phyloP scores from a whole-genome alignment of 257 asterid species.

The Voacanga thouarsii region DNA sequence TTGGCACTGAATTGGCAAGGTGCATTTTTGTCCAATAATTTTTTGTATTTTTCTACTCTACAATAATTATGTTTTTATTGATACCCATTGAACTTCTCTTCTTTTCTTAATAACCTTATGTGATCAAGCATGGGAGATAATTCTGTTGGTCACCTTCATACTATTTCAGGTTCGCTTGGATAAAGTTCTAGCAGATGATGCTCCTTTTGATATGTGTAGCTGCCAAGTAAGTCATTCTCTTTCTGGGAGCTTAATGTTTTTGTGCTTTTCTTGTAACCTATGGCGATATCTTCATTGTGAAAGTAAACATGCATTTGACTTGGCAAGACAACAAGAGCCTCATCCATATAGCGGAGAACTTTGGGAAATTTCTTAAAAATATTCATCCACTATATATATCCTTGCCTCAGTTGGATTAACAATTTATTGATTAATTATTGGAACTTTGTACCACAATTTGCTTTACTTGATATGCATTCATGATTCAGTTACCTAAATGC shows the following conservation, averaged over 20 bases:
- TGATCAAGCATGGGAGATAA: background rate
- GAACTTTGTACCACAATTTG: background rate
- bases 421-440: background rate
- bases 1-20: background rate
- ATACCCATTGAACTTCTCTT: background rate
- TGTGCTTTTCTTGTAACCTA: background rate
- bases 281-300: background rate
- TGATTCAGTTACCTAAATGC: background rate
- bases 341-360: background rate
- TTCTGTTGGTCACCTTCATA: constrained; percentile 13
- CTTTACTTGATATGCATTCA: background rate
- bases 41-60: background rate
- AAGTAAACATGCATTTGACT: background rate
- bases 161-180: constrained; percentile 71
- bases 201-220: constrained; percentile 93
- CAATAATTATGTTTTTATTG: background rate
- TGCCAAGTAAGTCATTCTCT: constrained; percentile 65
- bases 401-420: background rate
- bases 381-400: background rate
- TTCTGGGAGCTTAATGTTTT: constrained; percentile 3
- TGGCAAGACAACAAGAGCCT: background rate
- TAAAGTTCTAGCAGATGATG: constrained; percentile 79
- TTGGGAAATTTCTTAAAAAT: background rate
- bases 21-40: background rate
- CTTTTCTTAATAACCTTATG: background rate